Evolutionary conservation across 176 grass and related monocot genomes (phyloP), one percentile per base, ranked within the genome.

Genomic region (Oryza glumipatula): DNA sequence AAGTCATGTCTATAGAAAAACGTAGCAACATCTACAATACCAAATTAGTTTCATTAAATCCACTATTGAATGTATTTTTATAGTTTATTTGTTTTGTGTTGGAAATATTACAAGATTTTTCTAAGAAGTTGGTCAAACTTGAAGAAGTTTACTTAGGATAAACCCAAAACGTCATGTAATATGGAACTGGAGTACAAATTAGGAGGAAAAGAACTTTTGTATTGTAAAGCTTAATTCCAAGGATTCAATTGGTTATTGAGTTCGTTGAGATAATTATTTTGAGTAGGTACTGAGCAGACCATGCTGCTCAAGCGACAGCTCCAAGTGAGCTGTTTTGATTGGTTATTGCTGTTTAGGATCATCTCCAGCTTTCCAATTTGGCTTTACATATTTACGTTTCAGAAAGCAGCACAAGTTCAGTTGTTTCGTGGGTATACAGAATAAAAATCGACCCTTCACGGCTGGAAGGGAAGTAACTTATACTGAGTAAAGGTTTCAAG

Each of bases 271-370:
- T 49, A 14, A 49, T 74, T 74, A 74, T 49, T 74, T 47, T 51
- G 24, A 74, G 23, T 74, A 30, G 12, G 13, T 74, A 7, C 44
- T 51, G 23, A 77, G 12, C 35, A 77, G 56, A 52, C n/a, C 56
- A 63, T 43, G 35, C 22, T 41, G 56, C 56, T 77, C 38, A 19
- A 77, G 76, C 56, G 38, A 64, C 56, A 77, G 41, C 56, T 64
- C 54, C 36, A 64, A 77, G 1, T 64, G 35, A n/a, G 56, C 56
- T 9, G 56, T 19, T 4, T 61, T 61, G 56, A 61, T 22, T 61
- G 7, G 21, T 61, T 22, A 77, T 1, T 65, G 36, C 39, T 41
- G 39, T 41, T 36, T 65, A 19, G 76, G 56, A 64, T 11, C 60
- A 63, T 33, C 56, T 61, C 56, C 56, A 61, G 9, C 21, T 15